Percentiles rank a stretch among this genome's conserved stretches.
Conservation (phyloP, 768 basidiomycete genomes). For the Kwoniella botswanensis region DNA sequence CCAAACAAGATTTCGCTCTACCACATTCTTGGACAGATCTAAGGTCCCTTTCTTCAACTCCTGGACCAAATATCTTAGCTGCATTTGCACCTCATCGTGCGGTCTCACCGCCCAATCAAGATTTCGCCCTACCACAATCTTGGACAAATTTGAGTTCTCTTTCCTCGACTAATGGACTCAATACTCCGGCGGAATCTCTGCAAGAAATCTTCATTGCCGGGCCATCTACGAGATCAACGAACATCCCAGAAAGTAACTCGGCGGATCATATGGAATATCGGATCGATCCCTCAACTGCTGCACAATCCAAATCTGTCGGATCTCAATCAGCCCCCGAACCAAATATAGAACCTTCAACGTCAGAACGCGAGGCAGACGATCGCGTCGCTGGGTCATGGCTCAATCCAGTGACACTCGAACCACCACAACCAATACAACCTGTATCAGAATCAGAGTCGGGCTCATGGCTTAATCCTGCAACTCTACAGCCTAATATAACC, state of each 20-base stretch:
- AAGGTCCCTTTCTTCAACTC: neutral
- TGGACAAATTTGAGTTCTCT: neutral
- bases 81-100: neutral
- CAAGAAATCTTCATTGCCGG: too few species aligned
- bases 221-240: too few species aligned
- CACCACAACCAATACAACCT: neutral
- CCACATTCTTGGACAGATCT: neutral
- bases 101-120: neutral
- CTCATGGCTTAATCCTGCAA: constrained; percentile 22
- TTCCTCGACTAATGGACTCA: neutral
- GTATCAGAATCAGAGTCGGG: neutral
- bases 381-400: neutral
- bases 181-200: too few species aligned
- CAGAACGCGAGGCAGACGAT: neutral
- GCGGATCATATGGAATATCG: too few species aligned
- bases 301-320: too few species aligned
- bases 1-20: neutral
- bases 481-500: neutral
- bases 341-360: neutral
- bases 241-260: too few species aligned
- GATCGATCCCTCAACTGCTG: too few species aligned
- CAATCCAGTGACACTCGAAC: neutral
- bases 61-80: too few species aligned
- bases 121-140: neutral
- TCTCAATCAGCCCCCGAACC: too few species aligned